These are phyloP conservation scores for Puccinia hordei DNA, from an alignment of 1,284 basidiomycete species.

Conservation along the genomic window DNA sequence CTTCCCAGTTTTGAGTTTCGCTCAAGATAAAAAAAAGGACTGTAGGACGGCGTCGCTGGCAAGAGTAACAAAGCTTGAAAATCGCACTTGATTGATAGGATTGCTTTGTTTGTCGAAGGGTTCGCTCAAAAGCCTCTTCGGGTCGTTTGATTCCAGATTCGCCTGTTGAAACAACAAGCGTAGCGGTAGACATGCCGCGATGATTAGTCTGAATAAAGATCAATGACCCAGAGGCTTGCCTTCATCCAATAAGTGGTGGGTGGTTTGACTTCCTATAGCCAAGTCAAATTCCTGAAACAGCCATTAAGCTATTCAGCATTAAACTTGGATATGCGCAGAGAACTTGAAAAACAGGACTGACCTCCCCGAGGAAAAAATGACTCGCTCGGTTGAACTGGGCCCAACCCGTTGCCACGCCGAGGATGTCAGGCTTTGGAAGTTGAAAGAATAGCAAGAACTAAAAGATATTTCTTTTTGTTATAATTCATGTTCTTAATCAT, in stretches of 20 bases:
- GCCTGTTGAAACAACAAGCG: neutral
- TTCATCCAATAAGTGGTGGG: conserved; percentile 4
- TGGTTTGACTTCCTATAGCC: conserved; percentile 15
- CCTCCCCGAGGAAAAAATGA: conserved; percentile 30
- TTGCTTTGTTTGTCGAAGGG: neutral
- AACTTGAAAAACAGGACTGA: neutral
- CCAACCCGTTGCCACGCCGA: neutral
- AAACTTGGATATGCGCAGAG: neutral
- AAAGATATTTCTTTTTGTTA: no score
- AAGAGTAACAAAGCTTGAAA: conserved; percentile 10
- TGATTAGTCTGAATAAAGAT: conserved; percentile 25
- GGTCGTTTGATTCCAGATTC: neutral
- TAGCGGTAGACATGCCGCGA: conserved; percentile 33
- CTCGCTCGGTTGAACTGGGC: conserved; percentile 1
- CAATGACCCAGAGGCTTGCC: neutral
- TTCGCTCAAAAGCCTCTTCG: neutral
- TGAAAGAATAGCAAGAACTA: no score
- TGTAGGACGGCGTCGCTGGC: conserved; percentile 6
- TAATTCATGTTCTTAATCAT: no score
- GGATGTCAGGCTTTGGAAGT: conserved; percentile 26
- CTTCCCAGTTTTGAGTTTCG: neutral
- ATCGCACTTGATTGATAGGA: neutral
- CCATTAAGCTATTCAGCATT: neutral
- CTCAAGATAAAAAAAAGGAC: neutral
- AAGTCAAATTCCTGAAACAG: conserved; percentile 35